Base-by-base conservation (phyloP, 116 monocot genomes). In the Cymodocea nodosa region DNA sequence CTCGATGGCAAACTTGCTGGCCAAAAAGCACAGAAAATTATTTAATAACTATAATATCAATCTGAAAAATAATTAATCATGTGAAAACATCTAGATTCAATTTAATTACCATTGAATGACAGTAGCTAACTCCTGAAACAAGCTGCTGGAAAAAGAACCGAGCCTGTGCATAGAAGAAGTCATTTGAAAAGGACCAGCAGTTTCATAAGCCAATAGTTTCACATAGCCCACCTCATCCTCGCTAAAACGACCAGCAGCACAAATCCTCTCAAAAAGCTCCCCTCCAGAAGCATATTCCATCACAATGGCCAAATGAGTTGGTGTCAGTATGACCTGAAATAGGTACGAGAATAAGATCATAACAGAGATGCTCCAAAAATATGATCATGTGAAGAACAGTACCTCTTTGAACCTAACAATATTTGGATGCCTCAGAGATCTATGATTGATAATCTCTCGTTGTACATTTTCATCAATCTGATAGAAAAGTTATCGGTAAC, bases 261-360 rank as follows among this genome's bases (percentile, higher is more conserved):
- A 82, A 17, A 94, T 94, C 25, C 89, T 82, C 53, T 94, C 83
- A 71, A 94, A 94, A 60, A 94, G 84, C 67, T 94, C 94, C 39
- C 94, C 94, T 44, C 94, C 89, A 50, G 89, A 80, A 40, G 94
- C 94, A 84, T 87, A 94, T 76, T 94, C 94, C 94, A 94, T 94
- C 51, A 94, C 94, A 63, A 94, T 94, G 25, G 94, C 94, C 57
- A 94, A 70, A 84, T 94, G 94, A 0, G 94, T 94, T 51, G 94
- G 94, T 54, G 94, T 89, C 70, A 94, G 75, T 67, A 94, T 87
- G 65, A 94, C 83, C 94, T 94, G 34, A 48, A 5, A 62, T 6
- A 55, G 44, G 53, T 54, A 54, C 16, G 19, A n/a, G 19, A 54
- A 5, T 5, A 54, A n/a, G 5, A 54, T 19, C 53, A 54, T 54